phyloP scores from a whole-genome alignment of 2,329 filamentous ascomycete genomes.

The Penicillium sp. region DNA sequence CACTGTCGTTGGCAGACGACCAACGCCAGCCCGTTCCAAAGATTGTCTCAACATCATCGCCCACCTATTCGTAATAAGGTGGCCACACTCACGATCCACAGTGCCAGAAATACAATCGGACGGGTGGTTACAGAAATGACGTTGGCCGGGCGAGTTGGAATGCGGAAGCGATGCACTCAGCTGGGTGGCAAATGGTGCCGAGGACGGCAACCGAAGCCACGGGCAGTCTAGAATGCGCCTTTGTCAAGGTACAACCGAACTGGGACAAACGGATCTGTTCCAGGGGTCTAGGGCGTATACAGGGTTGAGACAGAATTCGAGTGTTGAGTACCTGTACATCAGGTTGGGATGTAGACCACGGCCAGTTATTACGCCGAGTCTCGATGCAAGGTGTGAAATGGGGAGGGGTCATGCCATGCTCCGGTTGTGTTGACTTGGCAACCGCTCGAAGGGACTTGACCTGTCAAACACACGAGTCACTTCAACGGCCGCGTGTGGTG shows the following conservation, averaged over 20 bases:
- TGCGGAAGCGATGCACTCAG: neutral
- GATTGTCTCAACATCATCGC: conserved; percentile 7
- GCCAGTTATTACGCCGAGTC: neutral
- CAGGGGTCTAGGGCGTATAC: neutral
- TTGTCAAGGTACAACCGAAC: neutral
- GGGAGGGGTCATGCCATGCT: neutral
- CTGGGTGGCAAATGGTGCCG: neutral
- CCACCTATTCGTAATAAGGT: neutral
- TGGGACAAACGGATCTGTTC: neutral
- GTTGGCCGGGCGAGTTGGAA: conserved; percentile 5
- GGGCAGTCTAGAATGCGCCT: neutral
- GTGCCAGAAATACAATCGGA: neutral
- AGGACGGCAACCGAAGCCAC: neutral
- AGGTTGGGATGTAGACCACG: neutral
- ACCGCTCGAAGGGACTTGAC: neutral
- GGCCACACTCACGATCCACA: neutral
- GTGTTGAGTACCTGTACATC: neutral
- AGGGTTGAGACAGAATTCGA: neutral
- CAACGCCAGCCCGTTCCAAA: neutral
- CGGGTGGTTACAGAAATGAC: conserved; percentile 1
- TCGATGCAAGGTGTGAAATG: neutral
- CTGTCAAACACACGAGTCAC: conserved; percentile 1
- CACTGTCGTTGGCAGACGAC: conserved; percentile 2
- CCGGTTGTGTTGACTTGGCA: conserved; percentile 5
- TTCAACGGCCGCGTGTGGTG: neutral